Conservation (phyloP, 2,329 filamentous ascomycete species). For the Pyrenophora teres region DNA sequence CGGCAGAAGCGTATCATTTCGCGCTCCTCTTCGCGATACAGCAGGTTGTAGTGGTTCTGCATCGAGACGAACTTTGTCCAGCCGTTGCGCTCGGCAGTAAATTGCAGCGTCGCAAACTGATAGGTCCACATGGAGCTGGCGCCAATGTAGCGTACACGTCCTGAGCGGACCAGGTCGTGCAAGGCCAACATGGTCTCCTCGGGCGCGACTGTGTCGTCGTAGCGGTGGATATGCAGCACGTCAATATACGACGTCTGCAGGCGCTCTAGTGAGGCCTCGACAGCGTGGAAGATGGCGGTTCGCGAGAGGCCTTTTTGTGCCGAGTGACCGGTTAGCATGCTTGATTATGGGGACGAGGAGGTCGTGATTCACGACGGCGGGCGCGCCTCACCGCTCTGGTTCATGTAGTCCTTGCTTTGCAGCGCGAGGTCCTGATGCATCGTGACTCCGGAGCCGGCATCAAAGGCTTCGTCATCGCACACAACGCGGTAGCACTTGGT, state of each 20-base stretch:
- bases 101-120: conserved; percentile 57
- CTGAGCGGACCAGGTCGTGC: conserved; percentile 61
- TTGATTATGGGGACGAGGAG: conserved; percentile 45
- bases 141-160: conserved; percentile 56
- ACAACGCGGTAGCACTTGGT: conserved; percentile 63
- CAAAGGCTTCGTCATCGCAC: conserved; percentile 42
- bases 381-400: neutral
- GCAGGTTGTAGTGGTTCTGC: conserved; percentile 57
- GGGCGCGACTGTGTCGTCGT: conserved; percentile 58
- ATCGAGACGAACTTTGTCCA: conserved; percentile 57
- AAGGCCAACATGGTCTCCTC: conserved; percentile 66
- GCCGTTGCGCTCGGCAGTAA: conserved; percentile 52
- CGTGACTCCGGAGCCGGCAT: conserved; percentile 40
- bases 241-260: conserved; percentile 56
- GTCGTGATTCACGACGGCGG: too few relatives aligned
- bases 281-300: conserved; percentile 68
- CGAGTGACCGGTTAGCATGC: conserved; percentile 50
- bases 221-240: conserved; percentile 65
- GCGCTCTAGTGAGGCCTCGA: conserved; percentile 61
- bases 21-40: conserved; percentile 58
- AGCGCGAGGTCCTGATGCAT: neutral
- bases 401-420: neutral
- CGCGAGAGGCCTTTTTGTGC: conserved; percentile 58
- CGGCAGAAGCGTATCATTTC: conserved; percentile 38
- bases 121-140: conserved; percentile 53